A percentile compares a stretch with the other conserved stretches of the same genome.
phyloP scores from a whole-genome alignment of 1,284 basidiomycete genomes.

The Cryptococcus depauperatus region DNA sequence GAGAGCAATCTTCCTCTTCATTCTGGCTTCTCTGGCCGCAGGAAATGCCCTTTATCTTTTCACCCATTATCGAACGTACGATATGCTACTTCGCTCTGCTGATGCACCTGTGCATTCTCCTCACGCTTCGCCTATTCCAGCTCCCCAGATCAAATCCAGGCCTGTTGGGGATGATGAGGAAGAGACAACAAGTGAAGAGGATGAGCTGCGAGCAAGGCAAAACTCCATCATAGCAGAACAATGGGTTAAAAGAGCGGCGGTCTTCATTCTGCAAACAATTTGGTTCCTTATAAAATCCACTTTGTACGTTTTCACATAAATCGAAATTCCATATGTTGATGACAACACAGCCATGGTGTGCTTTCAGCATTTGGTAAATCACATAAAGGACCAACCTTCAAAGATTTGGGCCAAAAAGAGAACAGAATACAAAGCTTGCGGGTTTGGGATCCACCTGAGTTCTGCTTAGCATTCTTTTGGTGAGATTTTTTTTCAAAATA shows the following conservation, averaged over 20 bases:
- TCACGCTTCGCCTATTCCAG: conserved; percentile 31
- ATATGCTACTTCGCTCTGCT: conserved; percentile 33
- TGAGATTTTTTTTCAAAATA: conserved; percentile 12
- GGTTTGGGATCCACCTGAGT: conserved; percentile 45
- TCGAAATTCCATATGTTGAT: neutral
- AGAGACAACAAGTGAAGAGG: no score
- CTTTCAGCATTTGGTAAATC: conserved; percentile 30
- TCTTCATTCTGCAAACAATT: no score
- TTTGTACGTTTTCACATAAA: conserved; percentile 11
- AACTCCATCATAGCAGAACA: no score
- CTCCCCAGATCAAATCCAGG: conserved; percentile 15
- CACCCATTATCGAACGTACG: conserved; percentile 36
- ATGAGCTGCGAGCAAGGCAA: no score
- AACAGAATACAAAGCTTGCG: conserved; percentile 38
- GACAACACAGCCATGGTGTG: conserved; percentile 15
- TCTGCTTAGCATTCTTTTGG: conserved; percentile 44
- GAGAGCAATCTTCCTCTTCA: conserved; percentile 22
- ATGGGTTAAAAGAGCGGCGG: no score
- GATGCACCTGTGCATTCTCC: conserved; percentile 28
- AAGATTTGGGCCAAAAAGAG: conserved; percentile 6
- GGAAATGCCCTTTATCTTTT: conserved; percentile 39
- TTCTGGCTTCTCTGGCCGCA: conserved; percentile 22
- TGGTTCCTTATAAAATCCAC: conserved; percentile 20
- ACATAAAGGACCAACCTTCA: conserved; percentile 1
- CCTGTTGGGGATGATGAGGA: conserved; percentile 1